These are phyloP conservation scores for Amanita inopinata DNA, from an alignment of 768 basidiomycete genomes.

Conservation along the genomic window DNA sequence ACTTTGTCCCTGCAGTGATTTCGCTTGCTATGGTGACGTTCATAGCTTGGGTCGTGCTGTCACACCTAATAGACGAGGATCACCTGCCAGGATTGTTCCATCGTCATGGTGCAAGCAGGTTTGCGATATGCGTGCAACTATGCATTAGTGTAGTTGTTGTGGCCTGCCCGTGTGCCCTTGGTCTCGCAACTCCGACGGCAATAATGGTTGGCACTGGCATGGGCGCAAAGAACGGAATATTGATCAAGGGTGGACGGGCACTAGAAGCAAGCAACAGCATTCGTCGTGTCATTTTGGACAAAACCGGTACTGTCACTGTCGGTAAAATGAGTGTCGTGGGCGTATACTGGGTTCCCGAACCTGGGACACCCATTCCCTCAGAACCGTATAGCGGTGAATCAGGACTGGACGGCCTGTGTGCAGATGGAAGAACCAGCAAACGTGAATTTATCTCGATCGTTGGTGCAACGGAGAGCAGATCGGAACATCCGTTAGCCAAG, in stretches of 20 bases:
- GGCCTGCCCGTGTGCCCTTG: slow-evolving; percentile 95
- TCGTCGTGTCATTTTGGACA: slow-evolving; percentile 82
- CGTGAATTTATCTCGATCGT: slow-evolving; percentile 70
- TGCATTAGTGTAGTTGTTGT: slow-evolving; percentile 98
- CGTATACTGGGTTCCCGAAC: slow-evolving; percentile 58
- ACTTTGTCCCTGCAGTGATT: slow-evolving; percentile 91
- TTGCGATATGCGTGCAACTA: slow-evolving; percentile 90
- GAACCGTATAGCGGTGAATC: slow-evolving; percentile 35
- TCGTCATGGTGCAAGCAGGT: slow-evolving; percentile 69
- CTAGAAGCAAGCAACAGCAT: slow-evolving; percentile 84
- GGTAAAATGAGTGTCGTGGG: slow-evolving; percentile 84
- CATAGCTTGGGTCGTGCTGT: slow-evolving; percentile 70
- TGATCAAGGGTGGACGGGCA: slow-evolving; percentile 96
- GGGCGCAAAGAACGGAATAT: slow-evolving; percentile 92
- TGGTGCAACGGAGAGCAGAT: slow-evolving; percentile 78
- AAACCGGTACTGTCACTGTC: slow-evolving; percentile 94
- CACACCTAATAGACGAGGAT: slow-evolving; percentile 42
- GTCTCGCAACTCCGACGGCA: slow-evolving; percentile 92
- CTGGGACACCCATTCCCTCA: slow-evolving; percentile 14
- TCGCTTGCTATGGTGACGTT: slow-evolving; percentile 76
- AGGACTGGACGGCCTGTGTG: slow-evolving; percentile 35
- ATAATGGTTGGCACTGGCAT: slow-evolving; percentile 99
- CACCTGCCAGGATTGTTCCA: slow-evolving; percentile 79
- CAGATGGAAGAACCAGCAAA: slow-evolving; percentile 53
- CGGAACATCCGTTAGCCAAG: slow-evolving; percentile 94